Evolutionary conservation across 2,329 filamentous ascomycete species (phyloP), one percentile per base, ranked within the genome.

Genomic region (Fusarium subtropicale): DNA sequence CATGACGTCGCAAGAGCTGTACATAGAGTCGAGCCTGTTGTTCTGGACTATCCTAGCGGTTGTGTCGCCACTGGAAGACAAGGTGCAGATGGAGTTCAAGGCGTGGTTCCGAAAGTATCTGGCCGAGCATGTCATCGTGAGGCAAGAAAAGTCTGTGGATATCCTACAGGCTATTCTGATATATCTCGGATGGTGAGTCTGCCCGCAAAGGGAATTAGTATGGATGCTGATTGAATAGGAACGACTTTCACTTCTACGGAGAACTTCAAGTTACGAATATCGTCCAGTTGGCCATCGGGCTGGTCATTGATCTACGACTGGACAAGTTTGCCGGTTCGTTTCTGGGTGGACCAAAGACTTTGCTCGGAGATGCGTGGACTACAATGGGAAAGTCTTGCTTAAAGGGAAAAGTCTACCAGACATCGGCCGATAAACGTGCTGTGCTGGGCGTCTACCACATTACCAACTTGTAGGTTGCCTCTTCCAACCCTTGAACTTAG

Each of bases 361-460:
- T 81, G 1, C 46, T 81, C 2, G 71, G 73, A 7, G 81, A 83
- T 13, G 78, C 76, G 0, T 75, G 76, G 72, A 55, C 65, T 1
- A 69, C 73, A 0, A 61, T 76, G 16, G 60, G 62, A 15, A 73
- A 71, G 7, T 31, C 68, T 0, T 67, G 66, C 3, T 61, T 61
- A 1, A 56, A 64, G 46, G 7, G 61, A 3, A 74, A 68, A 20
- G 42, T 45, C 1, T 54, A 72, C 1, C 80, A 79, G 16, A 75
- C 76, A 4, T 57, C 76, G 1, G 75, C 79, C 1, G 81, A 83
- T 34, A 80, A 80, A 65, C 78, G 82, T 1, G 77, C 81, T 1
- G 71, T 81, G 4, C 64, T 84, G 1, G 82, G 81, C 0, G 76
- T 77, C 51, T 84, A 80, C 41, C 82, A 82, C 26, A 51, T 80